These are phyloP conservation scores for Tetrahymena borealis DNA, from an alignment of 73 alveolate species.

Conservation along the genomic window DNA sequence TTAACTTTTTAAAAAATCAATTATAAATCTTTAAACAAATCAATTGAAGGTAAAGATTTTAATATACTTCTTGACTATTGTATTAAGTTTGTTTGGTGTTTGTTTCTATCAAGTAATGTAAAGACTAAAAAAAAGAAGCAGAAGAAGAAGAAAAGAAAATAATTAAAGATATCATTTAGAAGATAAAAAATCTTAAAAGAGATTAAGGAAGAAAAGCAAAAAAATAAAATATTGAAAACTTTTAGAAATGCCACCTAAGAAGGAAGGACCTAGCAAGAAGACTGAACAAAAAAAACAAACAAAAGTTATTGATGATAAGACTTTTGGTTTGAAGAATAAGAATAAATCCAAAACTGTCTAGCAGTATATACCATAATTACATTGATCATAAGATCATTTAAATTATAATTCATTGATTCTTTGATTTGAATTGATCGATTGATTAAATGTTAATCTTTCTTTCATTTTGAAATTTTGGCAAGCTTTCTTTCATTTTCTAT, in stretches of 20 bases:
- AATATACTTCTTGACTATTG: too few species aligned
- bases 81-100: neutral
- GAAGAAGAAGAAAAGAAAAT: neutral
- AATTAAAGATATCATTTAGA: neutral
- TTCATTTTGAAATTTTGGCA: too few species aligned
- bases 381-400: too few species aligned
- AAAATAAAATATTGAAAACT: neutral
- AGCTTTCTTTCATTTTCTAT: too few species aligned
- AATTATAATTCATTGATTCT: too few species aligned
- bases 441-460: too few species aligned
- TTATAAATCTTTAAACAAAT: neutral
- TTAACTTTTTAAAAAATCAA: neutral
- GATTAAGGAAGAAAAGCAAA: neutral
- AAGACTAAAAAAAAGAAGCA: neutral
- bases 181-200: neutral
- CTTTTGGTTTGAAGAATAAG: constrained; percentile 97
- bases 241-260: neutral
- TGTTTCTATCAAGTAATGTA: neutral
- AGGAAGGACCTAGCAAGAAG: constrained; percentile 55
- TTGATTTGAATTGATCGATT: too few species aligned
- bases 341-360: constrained; percentile 88
- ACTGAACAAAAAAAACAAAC: constrained; percentile 84
- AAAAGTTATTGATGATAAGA: constrained; percentile 93
- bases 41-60: neutral
- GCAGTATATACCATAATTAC: constrained; percentile 45